A percentile compares a stretch with the other conserved stretches of the same genome.
These are phyloP conservation scores for Ustilago shanxiensis DNA, from an alignment of 1,284 basidiomycete genomes.

Conservation along the genomic window DNA sequence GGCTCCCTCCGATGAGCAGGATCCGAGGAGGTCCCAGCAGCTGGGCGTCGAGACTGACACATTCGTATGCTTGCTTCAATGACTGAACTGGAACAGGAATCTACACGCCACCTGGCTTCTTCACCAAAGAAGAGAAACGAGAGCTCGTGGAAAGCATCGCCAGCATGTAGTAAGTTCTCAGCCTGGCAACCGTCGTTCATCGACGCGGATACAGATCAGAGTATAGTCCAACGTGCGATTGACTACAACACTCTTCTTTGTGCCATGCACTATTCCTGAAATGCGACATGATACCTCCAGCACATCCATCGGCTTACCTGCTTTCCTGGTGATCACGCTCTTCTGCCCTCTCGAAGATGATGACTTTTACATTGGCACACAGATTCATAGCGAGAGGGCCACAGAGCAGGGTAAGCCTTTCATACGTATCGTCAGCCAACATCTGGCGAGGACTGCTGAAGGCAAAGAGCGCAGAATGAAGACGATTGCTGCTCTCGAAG, in stretches of 20 bases:
- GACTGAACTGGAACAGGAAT: too few species aligned
- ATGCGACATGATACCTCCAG: too few species aligned
- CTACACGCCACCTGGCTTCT: conserved; percentile 11
- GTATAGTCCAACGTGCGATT: too few species aligned
- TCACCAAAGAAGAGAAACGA: conserved; percentile 21
- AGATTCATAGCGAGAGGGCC: conserved; percentile 19
- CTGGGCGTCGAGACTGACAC: too few species aligned
- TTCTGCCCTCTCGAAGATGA: conserved; percentile 29
- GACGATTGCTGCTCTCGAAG: background rate
- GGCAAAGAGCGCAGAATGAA: conserved; percentile 17
- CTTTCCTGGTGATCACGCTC: conserved; percentile 31
- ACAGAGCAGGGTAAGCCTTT: conserved; percentile 8
- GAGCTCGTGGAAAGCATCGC: conserved; percentile 25
- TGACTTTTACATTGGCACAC: conserved; percentile 35
- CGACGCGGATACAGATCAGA: too few species aligned
- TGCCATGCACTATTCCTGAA: too few species aligned
- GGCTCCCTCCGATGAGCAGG: too few species aligned
- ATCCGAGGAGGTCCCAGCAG: too few species aligned
- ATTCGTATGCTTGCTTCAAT: too few species aligned
- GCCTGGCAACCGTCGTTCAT: too few species aligned
- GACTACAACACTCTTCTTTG: too few species aligned
- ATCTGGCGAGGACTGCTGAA: conserved; percentile 19
- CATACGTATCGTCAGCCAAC: conserved; percentile 34
- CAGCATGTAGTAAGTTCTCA: conserved; percentile 20
- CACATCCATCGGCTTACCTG: conserved; percentile 10